phyloP scores from a whole-genome alignment of 1,139 yeast species.

The Geotrichum reessii region DNA sequence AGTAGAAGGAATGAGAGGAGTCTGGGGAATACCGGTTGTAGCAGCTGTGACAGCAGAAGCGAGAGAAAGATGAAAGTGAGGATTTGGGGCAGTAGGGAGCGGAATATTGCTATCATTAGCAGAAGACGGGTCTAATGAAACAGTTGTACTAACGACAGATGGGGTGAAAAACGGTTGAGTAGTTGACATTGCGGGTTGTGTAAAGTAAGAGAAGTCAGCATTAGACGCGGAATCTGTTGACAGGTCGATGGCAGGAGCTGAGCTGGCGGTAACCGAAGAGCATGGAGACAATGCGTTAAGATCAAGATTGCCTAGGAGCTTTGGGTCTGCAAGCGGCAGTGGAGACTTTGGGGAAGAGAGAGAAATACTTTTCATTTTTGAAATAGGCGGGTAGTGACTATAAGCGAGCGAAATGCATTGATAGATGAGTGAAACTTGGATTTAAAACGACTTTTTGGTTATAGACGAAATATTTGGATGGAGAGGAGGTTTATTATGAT shows the following conservation, averaged over 20 bases:
- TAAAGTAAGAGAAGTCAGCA: constrained; percentile 1
- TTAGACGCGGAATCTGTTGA: not conserved
- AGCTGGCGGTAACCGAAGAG: not conserved
- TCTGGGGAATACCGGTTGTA: constrained; percentile 1
- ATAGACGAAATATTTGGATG: not conserved
- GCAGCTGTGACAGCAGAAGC: constrained; percentile 2
- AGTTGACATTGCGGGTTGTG: not conserved
- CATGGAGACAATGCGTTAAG: not conserved
- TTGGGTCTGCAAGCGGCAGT: not conserved
- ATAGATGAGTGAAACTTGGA: too few relatives aligned
- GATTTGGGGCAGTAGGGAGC: constrained; percentile 1
- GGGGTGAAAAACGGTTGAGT: not conserved
- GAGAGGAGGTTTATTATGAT: not conserved
- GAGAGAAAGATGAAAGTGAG: constrained; percentile 3
- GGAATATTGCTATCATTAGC: not conserved
- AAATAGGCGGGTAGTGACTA: not conserved
- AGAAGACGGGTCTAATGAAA: not conserved
- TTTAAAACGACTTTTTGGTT: too few relatives aligned
- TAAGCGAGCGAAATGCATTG: not conserved
- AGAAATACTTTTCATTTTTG: not conserved
- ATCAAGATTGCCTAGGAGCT: not conserved
- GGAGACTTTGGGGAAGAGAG: not conserved
- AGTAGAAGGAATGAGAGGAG: constrained; percentile 5
- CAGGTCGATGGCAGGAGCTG: not conserved
- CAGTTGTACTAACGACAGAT: not conserved